phyloP scores from a whole-genome alignment of 495 filamentous ascomycete genomes.

The Penicillium chermesinum region DNA sequence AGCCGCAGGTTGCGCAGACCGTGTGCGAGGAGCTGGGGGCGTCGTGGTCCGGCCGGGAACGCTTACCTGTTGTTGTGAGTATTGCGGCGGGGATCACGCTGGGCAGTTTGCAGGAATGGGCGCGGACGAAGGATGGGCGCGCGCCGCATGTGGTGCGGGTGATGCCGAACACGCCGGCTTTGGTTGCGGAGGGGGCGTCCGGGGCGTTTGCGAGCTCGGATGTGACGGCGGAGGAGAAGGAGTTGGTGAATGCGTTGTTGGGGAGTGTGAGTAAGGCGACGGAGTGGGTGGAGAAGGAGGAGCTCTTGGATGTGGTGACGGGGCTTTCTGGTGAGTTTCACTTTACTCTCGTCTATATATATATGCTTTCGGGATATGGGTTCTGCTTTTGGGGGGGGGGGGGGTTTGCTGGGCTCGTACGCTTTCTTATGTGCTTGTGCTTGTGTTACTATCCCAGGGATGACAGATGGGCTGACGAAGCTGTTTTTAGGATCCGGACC shows the following conservation, averaged over 20 bases:
- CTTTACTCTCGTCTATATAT: no score
- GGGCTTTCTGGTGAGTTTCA: slow-evolving; percentile 34
- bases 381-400: neutral
- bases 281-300: slow-evolving; percentile 41
- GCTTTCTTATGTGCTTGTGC: neutral
- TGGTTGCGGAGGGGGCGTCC: slow-evolving; percentile 35
- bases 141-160: slow-evolving; percentile 32
- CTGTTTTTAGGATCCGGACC: slow-evolving; percentile 33
- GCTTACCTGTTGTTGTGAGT: slow-evolving; percentile 42
- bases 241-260: slow-evolving; percentile 30
- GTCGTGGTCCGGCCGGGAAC: slow-evolving; percentile 69
- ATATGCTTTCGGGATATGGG: no score
- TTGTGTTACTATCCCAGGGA: neutral
- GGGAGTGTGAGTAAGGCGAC: slow-evolving; percentile 35
- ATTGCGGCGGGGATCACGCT: slow-evolving; percentile 41
- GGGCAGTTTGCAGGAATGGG: slow-evolving; percentile 30
- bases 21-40: slow-evolving; percentile 91
- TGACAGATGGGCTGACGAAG: neutral
- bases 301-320: slow-evolving; percentile 38
- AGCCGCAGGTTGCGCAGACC: slow-evolving; percentile 71
- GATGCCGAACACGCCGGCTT: slow-evolving; percentile 41
- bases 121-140: slow-evolving; percentile 22
- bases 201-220: slow-evolving; percentile 29
- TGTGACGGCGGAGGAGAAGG: slow-evolving; percentile 31
- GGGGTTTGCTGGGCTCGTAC: neutral